Conservation (phyloP, 1,284 basidiomycete genomes). For the Pholiota adiposa region DNA sequence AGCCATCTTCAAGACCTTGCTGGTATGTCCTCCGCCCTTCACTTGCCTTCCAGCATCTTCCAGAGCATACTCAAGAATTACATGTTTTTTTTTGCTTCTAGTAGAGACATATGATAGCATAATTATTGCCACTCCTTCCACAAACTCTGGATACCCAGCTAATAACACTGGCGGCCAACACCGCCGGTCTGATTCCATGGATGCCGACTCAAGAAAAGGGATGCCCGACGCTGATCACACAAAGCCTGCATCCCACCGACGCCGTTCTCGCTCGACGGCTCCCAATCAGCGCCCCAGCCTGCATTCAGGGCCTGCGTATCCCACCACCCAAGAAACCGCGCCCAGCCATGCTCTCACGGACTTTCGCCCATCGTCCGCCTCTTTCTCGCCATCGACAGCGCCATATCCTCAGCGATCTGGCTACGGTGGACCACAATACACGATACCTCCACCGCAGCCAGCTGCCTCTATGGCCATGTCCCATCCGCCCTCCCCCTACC, state of each 20-base stretch:
- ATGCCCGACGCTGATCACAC: constrained; percentile 29
- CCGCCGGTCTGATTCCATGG: constrained; percentile 20
- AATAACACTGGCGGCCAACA: constrained; percentile 11
- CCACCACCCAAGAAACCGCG: constrained; percentile 22
- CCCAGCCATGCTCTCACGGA: constrained; percentile 22
- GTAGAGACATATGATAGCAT: constrained; percentile 8
- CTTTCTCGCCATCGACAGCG: constrained; percentile 29
- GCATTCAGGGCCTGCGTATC: constrained; percentile 18
- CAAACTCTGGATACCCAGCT: constrained; percentile 15
- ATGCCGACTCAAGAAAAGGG: constrained; percentile 28
- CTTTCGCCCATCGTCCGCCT: constrained; percentile 25
- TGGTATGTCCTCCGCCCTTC: not conserved
- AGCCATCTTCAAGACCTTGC: not conserved
- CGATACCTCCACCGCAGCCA: constrained; percentile 45
- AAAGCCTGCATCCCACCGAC: constrained; percentile 23
- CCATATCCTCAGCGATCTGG: constrained; percentile 39
- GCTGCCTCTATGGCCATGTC: constrained; percentile 36
- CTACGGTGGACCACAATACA: constrained; percentile 49
- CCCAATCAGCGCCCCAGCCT: constrained; percentile 21
- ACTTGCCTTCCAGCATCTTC: constrained; percentile 1
- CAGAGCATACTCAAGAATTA: not conserved
- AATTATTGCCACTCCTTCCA: constrained; percentile 15
- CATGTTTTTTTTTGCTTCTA: not conserved
- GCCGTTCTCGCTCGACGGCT: constrained; percentile 28
- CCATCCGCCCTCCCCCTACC: constrained; percentile 41